Evolutionary conservation across 2,329 filamentous ascomycete species (phyloP), one percentile per base, ranked within the genome.

Genomic region (Cryoendolithus antarcticus): DNA sequence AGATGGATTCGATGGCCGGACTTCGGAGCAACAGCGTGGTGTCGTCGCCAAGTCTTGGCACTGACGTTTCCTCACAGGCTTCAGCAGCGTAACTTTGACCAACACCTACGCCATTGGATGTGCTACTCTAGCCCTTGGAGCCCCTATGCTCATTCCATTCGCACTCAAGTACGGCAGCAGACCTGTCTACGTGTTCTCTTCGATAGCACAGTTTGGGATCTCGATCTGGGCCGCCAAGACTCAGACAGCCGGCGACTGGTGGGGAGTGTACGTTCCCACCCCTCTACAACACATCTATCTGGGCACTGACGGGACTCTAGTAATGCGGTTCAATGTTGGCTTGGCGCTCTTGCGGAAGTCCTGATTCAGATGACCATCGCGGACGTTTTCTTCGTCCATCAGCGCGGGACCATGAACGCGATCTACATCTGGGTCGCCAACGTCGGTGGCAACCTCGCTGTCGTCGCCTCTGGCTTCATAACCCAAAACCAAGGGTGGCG

Each of bases 341-440:
- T 61, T 3, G 69, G 67, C 3, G 62, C 65, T 0, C 63, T 70
- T 0, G 66, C 65, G 40, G 70, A 74, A 47, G 62, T 70, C 2
- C 53, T 74, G 4, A 67, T 74, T 4, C 69, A 71, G 51, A 68
- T 66, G 48, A 72, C 67, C 1, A 61, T 66, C 29, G 60, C 56
- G 2, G 64, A 67, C 42, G 41, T 67, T 9, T 67, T 60, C 48
- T 67, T 65, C 39, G 61, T 67, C 9, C 64, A 67, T 45, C 57
- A 66, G 45, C 56, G 64, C 28, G 64, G 62, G 0, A 51, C 57
- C 2, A 65, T 67, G 62, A 74, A 72, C 42, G 56, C 54, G 0
- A 57, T 68, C 8, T 73, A 67, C 42, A 52, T 66, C 40, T 64
- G 57, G 42, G 57, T 62, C 30, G 57, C 34, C 1, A 52, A 54